Evolutionary conservation across 805 yeast species (phyloP), one percentile per base, ranked within the genome.

Genomic region (Vanderwaltozyma yarrowii): DNA sequence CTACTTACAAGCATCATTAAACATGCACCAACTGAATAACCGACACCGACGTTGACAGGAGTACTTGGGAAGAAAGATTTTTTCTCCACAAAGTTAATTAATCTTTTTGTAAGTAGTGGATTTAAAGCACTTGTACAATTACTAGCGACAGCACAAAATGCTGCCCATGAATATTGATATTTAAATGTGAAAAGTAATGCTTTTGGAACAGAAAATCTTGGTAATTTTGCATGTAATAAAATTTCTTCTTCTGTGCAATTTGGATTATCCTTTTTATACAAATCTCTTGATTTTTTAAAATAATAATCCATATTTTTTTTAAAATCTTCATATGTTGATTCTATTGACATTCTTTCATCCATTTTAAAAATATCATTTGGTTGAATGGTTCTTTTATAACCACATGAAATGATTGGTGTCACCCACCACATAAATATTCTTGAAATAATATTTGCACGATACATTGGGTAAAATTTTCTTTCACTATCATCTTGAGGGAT

Each of bases 21-120:
- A 30, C 78, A 70, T 11, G 82, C 67, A 16, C 87, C 94, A 33
- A 85, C 61, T 8, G 88, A 79, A 47, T 73, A 80, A 7, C 89
- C 95, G 15, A 82, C 66, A 41, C 95, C 95, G 30, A 60, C 64
- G 24, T 76, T 79, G 39, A 64, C 60, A 10, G 64, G 56, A 17
- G 58, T 45, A 26, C 52, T 58, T 13, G 68, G 57, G 5, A 73
- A 72, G 19, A 56, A 52, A 9, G 71, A 69, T 37, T 70, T 68
- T 35, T 54, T 51, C 45, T 71, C 74, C n/a, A 83, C 81, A 47
- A 73, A 82, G 31, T 65, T 65, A 43, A 85, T 80, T 41, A 85
- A 63, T 26, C 71, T 66, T 53, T 76, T 73, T 4, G 83, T 74
- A 10, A 83, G 55, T 46, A 85, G 63, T 1, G 95, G 88, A 27